A percentile compares a stretch with the other conserved stretches of the same genome.
These are phyloP conservation scores for Serendipita vermifera DNA, from an alignment of 768 basidiomycete genomes.

Conservation along the genomic window DNA sequence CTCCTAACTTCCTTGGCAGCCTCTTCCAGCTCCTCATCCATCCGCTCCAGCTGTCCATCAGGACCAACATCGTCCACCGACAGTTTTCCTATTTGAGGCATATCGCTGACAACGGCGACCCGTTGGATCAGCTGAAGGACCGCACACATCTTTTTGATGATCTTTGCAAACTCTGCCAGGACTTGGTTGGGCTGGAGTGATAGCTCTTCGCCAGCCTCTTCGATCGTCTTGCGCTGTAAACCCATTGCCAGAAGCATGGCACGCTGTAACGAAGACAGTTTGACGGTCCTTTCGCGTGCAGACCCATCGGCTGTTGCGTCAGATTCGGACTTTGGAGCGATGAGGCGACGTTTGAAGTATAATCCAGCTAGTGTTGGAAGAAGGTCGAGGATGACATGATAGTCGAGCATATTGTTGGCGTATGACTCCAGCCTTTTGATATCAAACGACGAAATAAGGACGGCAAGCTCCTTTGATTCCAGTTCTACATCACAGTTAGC, in stretches of 20 bases:
- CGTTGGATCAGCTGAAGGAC: slow-evolving; percentile 67
- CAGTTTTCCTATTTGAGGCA: slow-evolving; percentile 31
- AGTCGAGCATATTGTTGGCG: slow-evolving; percentile 90
- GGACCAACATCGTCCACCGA: slow-evolving; percentile 19
- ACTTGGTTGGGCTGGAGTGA: slow-evolving; percentile 34
- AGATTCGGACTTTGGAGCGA: slow-evolving; percentile 28
- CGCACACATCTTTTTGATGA: slow-evolving; percentile 72
- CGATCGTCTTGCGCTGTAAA: slow-evolving; percentile 76
- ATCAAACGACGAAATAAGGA: slow-evolving; percentile 79
- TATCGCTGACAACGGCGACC: slow-evolving; percentile 51
- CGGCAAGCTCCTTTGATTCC: slow-evolving; percentile 38
- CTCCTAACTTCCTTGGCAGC: slow-evolving; percentile 57
- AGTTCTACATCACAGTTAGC: slow-evolving; percentile 34
- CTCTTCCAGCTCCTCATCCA: slow-evolving; percentile 60
- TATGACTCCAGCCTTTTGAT: slow-evolving; percentile 93
- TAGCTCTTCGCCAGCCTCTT: slow-evolving; percentile 61
- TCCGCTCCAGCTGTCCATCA: slow-evolving; percentile 16
- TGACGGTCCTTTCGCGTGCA: slow-evolving; percentile 25
- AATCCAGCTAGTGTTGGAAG: slow-evolving; percentile 69
- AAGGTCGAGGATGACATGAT: slow-evolving; percentile 89
- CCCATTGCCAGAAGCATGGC: slow-evolving; percentile 84
- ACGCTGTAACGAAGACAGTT: slow-evolving; percentile 77
- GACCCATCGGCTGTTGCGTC: slow-evolving; percentile 33
- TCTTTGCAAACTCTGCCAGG: slow-evolving; percentile 83
- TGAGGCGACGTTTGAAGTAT: slow-evolving; percentile 55